These are phyloP conservation scores for Akebia trifoliata DNA, from an alignment of 164 flowering plant species.

Conservation along the genomic window DNA sequence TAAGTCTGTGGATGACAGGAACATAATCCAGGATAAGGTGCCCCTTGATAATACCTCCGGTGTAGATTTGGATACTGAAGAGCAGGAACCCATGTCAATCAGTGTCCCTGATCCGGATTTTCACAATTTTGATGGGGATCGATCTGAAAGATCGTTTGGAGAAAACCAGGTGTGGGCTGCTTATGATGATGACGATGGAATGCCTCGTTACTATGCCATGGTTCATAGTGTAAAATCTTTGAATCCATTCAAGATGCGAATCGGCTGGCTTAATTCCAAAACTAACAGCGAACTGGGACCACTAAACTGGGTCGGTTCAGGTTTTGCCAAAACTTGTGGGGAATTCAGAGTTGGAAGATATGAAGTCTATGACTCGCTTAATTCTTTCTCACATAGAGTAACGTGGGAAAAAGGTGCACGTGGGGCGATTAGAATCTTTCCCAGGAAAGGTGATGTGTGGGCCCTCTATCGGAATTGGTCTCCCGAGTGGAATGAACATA, in stretches of 20 bases:
- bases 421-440: slow-evolving; percentile 50
- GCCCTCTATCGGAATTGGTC: slow-evolving; percentile 77
- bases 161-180: slow-evolving; percentile 76
- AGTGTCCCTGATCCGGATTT: slow-evolving; percentile 67
- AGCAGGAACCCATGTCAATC: slow-evolving; percentile 31
- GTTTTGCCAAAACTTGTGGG: slow-evolving; percentile 68
- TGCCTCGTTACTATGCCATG: slow-evolving; percentile 77
- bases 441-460: slow-evolving; percentile 70
- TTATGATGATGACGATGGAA: slow-evolving; percentile 71
- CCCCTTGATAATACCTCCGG: slow-evolving; percentile 10
- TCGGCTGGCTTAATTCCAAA: slow-evolving; percentile 68
- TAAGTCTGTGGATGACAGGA: slow-evolving; percentile 11
- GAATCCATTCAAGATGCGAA: slow-evolving; percentile 60
- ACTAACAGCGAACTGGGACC: slow-evolving; percentile 55
- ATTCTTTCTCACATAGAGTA: slow-evolving; percentile 70
- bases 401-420: slow-evolving; percentile 45
- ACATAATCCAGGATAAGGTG: slow-evolving; percentile 7
- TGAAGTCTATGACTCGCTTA: slow-evolving; percentile 40
- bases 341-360: slow-evolving; percentile 56
- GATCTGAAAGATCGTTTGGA: slow-evolving; percentile 54
- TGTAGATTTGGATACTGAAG: slow-evolving; percentile 18
- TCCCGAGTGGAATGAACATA: slow-evolving; percentile 62
- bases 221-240: slow-evolving; percentile 49
- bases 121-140: slow-evolving; percentile 63
- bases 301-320: slow-evolving; percentile 58